A percentile compares a stretch with the other conserved stretches of the same genome.
phyloP scores from a whole-genome alignment of 305 asterid genomes.

The Fraxinus baroniana region DNA sequence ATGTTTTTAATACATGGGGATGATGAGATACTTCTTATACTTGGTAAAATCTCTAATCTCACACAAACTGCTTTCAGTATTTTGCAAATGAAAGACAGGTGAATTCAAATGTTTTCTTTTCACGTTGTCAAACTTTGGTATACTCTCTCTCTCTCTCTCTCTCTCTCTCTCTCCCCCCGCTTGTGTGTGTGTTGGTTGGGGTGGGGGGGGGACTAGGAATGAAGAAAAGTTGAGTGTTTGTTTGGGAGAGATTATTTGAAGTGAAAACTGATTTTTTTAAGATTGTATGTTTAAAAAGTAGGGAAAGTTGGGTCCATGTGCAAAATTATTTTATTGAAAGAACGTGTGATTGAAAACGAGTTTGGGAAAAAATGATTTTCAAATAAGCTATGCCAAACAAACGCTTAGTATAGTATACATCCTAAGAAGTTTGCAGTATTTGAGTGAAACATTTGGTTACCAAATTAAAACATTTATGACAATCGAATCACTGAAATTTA shows the following conservation, averaged over 20 bases:
- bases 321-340: background rate
- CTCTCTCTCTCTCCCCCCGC: background rate
- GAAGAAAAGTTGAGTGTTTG: background rate
- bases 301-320: background rate
- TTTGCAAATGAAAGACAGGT: background rate
- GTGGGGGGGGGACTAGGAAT: background rate
- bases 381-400: background rate
- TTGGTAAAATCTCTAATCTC: background rate
- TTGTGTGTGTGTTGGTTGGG: too few relatives aligned
- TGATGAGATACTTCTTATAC: slow-evolving; percentile 53
- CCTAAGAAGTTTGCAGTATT: background rate
- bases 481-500: background rate
- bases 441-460: background rate
- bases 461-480: background rate
- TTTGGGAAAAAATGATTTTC: background rate
- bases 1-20: slow-evolving; percentile 42
- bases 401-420: background rate
- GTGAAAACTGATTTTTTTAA: background rate
- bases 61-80: background rate
- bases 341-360: background rate
- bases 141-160: background rate
- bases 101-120: background rate
- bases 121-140: background rate
- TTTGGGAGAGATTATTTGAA: background rate
- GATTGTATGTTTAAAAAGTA: background rate